These are phyloP conservation scores for Hypoxylon perforatum DNA, from an alignment of 495 filamentous ascomycete genomes.

Conservation along the genomic window DNA sequence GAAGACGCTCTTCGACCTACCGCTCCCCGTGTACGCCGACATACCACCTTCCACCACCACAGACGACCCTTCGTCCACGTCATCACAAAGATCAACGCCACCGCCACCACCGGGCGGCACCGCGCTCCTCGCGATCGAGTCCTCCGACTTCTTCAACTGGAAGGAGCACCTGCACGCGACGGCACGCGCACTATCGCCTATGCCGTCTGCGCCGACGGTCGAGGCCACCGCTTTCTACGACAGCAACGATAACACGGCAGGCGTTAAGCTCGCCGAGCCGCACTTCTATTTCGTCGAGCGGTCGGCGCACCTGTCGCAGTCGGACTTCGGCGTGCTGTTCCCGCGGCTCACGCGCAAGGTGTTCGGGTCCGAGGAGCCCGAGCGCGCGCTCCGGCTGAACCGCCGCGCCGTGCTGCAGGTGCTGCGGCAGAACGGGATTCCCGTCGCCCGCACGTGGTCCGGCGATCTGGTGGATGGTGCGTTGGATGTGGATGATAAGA, in stretches of 20 bases:
- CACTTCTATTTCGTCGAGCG: conserved; percentile 70
- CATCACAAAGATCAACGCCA: neutral
- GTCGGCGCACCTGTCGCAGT: conserved; percentile 77
- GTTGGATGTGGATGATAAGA: neutral
- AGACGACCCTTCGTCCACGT: neutral
- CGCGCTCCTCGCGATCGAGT: conserved; percentile 71
- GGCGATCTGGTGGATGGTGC: conserved; percentile 60
- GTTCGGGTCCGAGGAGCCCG: conserved; percentile 69
- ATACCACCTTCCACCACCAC: conserved; percentile 10
- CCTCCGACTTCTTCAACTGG: conserved; percentile 79
- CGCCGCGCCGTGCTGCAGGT: conserved; percentile 70
- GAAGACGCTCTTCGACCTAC: conserved; percentile 67
- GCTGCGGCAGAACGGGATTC: conserved; percentile 61
- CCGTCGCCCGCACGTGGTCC: conserved; percentile 62
- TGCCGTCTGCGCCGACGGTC: conserved; percentile 52
- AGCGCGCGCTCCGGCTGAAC: conserved; percentile 71
- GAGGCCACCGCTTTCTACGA: conserved; percentile 41
- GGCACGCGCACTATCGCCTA: conserved; percentile 64
- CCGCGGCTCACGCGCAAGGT: conserved; percentile 70
- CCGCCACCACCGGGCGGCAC: conserved; percentile 60
- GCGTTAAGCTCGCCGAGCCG: conserved; percentile 50
- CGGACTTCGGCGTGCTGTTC: conserved; percentile 82
- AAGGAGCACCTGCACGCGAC: conserved; percentile 68
- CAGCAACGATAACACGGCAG: conserved; percentile 35
- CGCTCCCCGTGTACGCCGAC: conserved; percentile 71